Evolutionary conservation across 2,329 filamentous ascomycete genomes (phyloP), one percentile per base, ranked within the genome.

Genomic region (Colletotrichum sp.): DNA sequence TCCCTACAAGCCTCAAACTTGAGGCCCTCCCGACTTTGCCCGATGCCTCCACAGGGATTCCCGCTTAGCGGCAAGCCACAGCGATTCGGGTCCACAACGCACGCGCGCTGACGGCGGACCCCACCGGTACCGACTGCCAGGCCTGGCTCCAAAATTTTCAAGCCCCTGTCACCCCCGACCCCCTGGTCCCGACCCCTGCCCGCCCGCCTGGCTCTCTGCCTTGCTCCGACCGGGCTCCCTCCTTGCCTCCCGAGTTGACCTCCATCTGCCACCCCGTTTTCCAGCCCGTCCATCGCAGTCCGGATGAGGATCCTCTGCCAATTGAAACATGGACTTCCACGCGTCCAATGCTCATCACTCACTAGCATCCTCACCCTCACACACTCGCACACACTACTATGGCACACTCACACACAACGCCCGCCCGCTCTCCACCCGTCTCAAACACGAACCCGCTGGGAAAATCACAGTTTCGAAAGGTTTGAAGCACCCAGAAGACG

Each of bases 51-150:
- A 75, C 71, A 75, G n/a, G 71, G 60, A 66, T 30, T 49, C 69
- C 71, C 67, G 60, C 72, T 71, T 75, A 75, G 71, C 72, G 62
- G 75, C 75, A 75, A 70, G 75, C 70, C 74, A 76, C 32, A 73
- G 36, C 26, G 32, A 49, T 21, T 21, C 26, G 55, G 15, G 26
- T 73, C 73, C 70, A 68, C 70, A 65, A 6, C 65, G 28, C 74
- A 76, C 59, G 44, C 44, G 44, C 62, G 70, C 65, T 65, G 64
- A 74, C 64, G 65, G 26, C 55, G 44, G 57, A 16, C 70, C 30
- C 75, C 67, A 75, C 71, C 52, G 30, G 52, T 76, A 71, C 75
- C 75, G 67, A 76, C 63, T 75, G 75, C 72, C 66, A 75, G 62
- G 64, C 74, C 60, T 62, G 62, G 70, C 52, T 62, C 52, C 74